Evolutionary conservation across 306 rosid species (phyloP).

Genomic region (Trichosanthes cucumerina): DNA sequence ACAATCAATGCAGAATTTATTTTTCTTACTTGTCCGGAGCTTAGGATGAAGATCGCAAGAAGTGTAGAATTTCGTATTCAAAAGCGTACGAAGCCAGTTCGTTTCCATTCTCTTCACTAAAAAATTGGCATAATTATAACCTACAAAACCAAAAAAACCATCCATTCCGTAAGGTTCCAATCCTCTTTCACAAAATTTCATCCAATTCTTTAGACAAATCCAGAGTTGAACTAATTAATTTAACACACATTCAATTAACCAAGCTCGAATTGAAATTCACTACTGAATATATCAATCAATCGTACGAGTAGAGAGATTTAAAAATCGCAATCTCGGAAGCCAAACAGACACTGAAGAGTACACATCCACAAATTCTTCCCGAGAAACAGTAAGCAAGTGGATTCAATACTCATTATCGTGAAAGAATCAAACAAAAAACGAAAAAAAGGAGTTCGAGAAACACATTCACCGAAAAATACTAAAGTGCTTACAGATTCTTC

Average conservation of each 20-base stretch:
- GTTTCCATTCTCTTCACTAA: slow-evolving; percentile 24
- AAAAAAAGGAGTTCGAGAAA: background rate
- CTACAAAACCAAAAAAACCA: slow-evolving; percentile 21
- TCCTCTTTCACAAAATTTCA: background rate
- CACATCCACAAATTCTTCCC: background rate
- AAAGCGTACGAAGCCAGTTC: slow-evolving; percentile 56
- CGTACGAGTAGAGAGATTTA: background rate
- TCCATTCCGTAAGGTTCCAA: background rate
- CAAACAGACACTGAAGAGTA: background rate
- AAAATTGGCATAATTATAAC: slow-evolving; percentile 25
- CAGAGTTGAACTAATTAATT: background rate
- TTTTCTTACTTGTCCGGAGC: slow-evolving; percentile 53
- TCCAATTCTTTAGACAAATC: background rate
- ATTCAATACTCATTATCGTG: background rate
- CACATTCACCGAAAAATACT: background rate
- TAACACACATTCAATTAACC: background rate
- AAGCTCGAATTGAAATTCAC: background rate
- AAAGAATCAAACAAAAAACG: background rate
- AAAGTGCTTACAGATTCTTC: background rate
- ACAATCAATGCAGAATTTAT: slow-evolving; percentile 74
- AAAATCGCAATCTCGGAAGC: background rate
- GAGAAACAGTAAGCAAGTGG: background rate
- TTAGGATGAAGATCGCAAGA: slow-evolving; percentile 52
- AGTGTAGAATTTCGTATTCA: slow-evolving; percentile 45
- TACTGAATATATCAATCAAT: background rate